These are phyloP conservation scores for Dendrobium officinale DNA, from an alignment of 106 monocot genomes.

Conservation along the genomic window DNA sequence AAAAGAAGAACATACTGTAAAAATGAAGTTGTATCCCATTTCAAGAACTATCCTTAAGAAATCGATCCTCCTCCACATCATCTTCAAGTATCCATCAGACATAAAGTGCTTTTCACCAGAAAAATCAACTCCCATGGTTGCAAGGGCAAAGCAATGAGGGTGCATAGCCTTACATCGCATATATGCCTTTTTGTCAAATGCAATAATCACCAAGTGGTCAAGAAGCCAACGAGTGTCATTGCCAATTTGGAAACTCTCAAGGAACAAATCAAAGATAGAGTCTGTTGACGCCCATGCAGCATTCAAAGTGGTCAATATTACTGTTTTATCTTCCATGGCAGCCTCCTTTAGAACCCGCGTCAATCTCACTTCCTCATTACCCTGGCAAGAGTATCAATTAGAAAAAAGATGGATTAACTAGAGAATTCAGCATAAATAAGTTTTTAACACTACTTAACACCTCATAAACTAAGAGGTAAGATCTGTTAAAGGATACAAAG, in stretches of 20 bases:
- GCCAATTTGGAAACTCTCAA: slow-evolving; percentile 55
- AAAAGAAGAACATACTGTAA: slow-evolving; percentile 35
- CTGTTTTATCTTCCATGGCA: slow-evolving; percentile 50
- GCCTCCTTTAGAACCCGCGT: slow-evolving; percentile 36
- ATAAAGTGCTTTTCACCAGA: slow-evolving; percentile 56
- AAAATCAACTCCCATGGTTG: slow-evolving; percentile 46
- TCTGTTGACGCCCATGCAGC: slow-evolving; percentile 49
- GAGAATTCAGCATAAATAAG: neutral
- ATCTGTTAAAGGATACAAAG: neutral
- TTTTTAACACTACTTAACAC: neutral
- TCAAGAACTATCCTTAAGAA: slow-evolving; percentile 54
- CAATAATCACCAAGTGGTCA: slow-evolving; percentile 54
- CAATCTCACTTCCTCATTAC: slow-evolving; percentile 31
- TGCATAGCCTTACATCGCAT: slow-evolving; percentile 42
- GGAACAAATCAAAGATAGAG: slow-evolving; percentile 54
- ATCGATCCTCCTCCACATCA: slow-evolving; percentile 74
- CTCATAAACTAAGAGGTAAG: neutral
- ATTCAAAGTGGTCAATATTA: slow-evolving; percentile 64
- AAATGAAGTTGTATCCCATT: slow-evolving; percentile 71
- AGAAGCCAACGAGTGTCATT: slow-evolving; percentile 37
- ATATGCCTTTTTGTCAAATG: slow-evolving; percentile 51
- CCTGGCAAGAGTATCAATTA: slow-evolving; percentile 19
- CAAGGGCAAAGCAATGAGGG: slow-evolving; percentile 43
- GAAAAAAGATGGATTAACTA: neutral
- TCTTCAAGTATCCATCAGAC: slow-evolving; percentile 52